These are phyloP conservation scores for Plenodomus biglobosus DNA, from an alignment of 2,329 filamentous ascomycete species.

Conservation along the genomic window DNA sequence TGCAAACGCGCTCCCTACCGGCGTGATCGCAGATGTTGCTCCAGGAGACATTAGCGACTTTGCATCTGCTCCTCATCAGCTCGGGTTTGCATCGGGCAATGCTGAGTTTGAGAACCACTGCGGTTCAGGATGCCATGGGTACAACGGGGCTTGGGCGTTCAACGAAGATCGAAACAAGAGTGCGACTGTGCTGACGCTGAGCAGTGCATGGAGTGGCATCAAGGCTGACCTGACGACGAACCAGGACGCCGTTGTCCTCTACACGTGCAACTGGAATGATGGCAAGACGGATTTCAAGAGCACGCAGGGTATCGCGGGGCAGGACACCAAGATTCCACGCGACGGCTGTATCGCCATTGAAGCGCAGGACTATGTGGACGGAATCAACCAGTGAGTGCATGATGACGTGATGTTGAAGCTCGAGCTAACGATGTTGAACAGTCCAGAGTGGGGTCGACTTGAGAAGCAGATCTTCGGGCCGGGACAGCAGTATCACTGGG, in stretches of 20 bases:
- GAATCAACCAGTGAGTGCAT: conserved; percentile 39
- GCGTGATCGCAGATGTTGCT: conserved; percentile 31
- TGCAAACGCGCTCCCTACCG: conserved; percentile 35
- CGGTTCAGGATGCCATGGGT: conserved; percentile 40
- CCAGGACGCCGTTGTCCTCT: conserved; percentile 38
- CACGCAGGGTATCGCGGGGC: conserved; percentile 31
- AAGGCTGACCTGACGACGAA: conserved; percentile 36
- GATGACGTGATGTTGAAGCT: conserved; percentile 1
- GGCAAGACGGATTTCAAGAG: conserved; percentile 41
- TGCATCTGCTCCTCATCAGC: conserved; percentile 35
- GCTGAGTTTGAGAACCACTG: conserved; percentile 34
- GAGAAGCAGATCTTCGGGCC: conserved; percentile 36
- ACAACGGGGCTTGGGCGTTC: conserved; percentile 38
- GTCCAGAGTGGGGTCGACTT: conserved; percentile 39
- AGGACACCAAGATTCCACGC: conserved; percentile 37
- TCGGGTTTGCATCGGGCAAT: conserved; percentile 33
- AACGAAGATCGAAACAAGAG: conserved; percentile 27
- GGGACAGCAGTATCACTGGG: conserved; percentile 39
- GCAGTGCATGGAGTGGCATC: conserved; percentile 37
- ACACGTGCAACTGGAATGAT: conserved; percentile 42
- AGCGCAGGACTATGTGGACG: conserved; percentile 39
- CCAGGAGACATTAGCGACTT: conserved; percentile 34
- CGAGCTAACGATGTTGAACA: conserved; percentile 25
- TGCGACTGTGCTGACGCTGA: conserved; percentile 28
- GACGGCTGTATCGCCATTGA: conserved; percentile 41